A percentile compares a stretch with the other conserved stretches of the same genome.
These are phyloP conservation scores for Lipomyces anomalus DNA, from an alignment of 805 yeast genomes.

Conservation along the genomic window DNA sequence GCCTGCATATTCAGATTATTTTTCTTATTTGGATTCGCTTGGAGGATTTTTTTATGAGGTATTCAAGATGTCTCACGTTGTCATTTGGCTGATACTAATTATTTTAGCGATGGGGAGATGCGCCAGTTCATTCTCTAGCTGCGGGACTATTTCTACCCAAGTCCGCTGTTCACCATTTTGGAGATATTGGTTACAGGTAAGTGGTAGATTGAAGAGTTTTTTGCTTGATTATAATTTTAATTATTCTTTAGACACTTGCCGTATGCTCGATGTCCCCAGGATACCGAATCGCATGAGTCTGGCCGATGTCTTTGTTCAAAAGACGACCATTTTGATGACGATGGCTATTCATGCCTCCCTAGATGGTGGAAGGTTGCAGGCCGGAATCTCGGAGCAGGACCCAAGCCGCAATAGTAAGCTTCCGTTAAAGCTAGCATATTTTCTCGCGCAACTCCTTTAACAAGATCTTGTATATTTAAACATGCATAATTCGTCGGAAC, in stretches of 20 bases:
- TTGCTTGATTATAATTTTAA: neutral
- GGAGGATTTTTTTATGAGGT: slow-evolving; percentile 82
- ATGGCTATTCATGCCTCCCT: slow-evolving; percentile 23
- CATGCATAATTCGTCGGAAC: too few relatives aligned
- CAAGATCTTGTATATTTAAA: too few relatives aligned
- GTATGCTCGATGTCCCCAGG: slow-evolving; percentile 25
- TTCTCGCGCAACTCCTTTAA: too few relatives aligned
- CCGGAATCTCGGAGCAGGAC: slow-evolving; percentile 13
- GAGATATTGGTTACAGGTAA: slow-evolving; percentile 57
- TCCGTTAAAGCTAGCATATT: too few relatives aligned
- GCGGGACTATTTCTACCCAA: slow-evolving; percentile 54
- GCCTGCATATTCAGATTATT: slow-evolving; percentile 60
- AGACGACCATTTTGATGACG: slow-evolving; percentile 21
- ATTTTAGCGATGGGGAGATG: slow-evolving; percentile 92
- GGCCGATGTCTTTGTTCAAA: slow-evolving; percentile 22
- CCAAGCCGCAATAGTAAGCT: slow-evolving; percentile 5
- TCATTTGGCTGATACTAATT: slow-evolving; percentile 38
- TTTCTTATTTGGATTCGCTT: slow-evolving; percentile 58
- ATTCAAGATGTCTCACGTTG: slow-evolving; percentile 25
- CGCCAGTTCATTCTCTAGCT: slow-evolving; percentile 81
- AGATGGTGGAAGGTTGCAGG: slow-evolving; percentile 26
- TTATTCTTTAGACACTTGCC: slow-evolving; percentile 12
- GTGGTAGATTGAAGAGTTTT: neutral
- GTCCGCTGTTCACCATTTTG: slow-evolving; percentile 61
- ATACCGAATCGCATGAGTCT: slow-evolving; percentile 14